phyloP scores from a whole-genome alignment of 305 asterid species.

The Fraxinus dipetala region DNA sequence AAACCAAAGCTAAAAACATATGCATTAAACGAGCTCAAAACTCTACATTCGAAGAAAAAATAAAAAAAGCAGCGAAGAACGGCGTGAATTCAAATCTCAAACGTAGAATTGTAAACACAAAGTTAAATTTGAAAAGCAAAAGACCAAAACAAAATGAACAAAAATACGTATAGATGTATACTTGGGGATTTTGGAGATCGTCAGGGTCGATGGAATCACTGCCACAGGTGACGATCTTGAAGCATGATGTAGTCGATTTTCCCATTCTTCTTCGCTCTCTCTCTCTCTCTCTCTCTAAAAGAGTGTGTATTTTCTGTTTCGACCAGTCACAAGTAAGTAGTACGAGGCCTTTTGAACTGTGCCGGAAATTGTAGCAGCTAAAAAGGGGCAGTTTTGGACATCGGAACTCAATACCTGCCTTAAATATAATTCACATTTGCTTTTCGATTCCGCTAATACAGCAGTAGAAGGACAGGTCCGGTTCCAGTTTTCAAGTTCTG shows the following conservation, averaged over 20 bases:
- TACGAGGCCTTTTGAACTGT: slow-evolving; percentile 15
- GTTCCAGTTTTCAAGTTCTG: not conserved
- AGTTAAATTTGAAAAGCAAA: not conserved
- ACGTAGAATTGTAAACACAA: not conserved
- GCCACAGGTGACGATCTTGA: slow-evolving; percentile 80
- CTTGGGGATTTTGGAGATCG: slow-evolving; percentile 69
- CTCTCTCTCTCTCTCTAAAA: slow-evolving; percentile 27
- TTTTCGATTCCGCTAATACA: slow-evolving; percentile 39
- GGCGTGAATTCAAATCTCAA: not conserved
- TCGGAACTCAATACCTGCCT: slow-evolving; percentile 60
- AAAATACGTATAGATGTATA: slow-evolving; percentile 20
- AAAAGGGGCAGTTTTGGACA: slow-evolving; percentile 28
- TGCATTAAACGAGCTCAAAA: slow-evolving; percentile 4
- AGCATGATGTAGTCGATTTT: slow-evolving; percentile 71
- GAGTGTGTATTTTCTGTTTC: slow-evolving; percentile 4
- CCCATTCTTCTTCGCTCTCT: slow-evolving; percentile 47
- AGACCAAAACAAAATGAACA: not conserved
- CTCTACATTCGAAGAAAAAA: not conserved
- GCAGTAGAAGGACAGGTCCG: slow-evolving; percentile 7
- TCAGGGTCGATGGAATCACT: slow-evolving; percentile 69
- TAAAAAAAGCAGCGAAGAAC: not conserved
- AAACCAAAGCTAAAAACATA: slow-evolving; percentile 18
- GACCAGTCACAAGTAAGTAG: not conserved
- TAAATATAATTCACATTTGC: slow-evolving; percentile 41
- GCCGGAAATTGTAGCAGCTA: slow-evolving; percentile 51